Conservation (phyloP, 2,329 filamentous ascomycete genomes). For the Pseudogymnoascus sp. region DNA sequence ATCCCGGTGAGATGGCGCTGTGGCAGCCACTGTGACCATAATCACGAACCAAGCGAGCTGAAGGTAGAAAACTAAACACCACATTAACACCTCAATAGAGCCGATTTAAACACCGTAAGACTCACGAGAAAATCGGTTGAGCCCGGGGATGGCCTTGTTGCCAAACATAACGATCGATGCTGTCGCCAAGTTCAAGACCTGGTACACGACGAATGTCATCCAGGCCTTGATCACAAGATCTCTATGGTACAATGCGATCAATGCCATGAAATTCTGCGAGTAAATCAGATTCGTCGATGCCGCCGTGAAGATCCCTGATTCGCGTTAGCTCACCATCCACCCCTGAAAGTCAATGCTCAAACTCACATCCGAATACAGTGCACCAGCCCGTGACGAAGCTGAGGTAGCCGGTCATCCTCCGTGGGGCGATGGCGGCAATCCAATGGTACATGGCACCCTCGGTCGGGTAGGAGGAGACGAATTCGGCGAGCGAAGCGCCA, state of each 20-base stretch:
- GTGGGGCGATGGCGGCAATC: conserved; percentile 40
- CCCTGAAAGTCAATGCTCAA: conserved; percentile 17
- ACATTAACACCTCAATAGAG: not conserved
- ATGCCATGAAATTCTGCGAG: conserved; percentile 34
- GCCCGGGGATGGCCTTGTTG: conserved; percentile 35
- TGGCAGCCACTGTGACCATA: conserved; percentile 40
- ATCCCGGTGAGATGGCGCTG: conserved; percentile 37
- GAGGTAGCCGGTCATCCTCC: conserved; percentile 31
- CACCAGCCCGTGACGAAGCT: conserved; percentile 40
- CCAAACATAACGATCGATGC: conserved; percentile 40
- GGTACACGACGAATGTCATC: conserved; percentile 41
- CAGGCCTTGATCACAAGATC: conserved; percentile 36
- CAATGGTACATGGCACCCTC: conserved; percentile 45
- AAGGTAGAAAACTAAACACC: conserved; percentile 33
- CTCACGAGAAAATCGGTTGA: conserved; percentile 37
- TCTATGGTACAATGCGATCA: conserved; percentile 36
- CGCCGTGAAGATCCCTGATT: conserved; percentile 34
- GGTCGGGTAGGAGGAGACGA: conserved; percentile 41
- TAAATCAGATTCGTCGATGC: conserved; percentile 30
- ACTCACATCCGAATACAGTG: conserved; percentile 32
- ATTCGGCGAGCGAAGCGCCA: conserved; percentile 38
- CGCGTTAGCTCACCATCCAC: not conserved
- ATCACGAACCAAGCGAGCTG: conserved; percentile 41
- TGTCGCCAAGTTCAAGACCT: conserved; percentile 36
- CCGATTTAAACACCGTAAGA: not conserved